These are phyloP conservation scores for Suhomyces coccinellae DNA, from an alignment of 1,139 yeast genomes.

Conservation along the genomic window DNA sequence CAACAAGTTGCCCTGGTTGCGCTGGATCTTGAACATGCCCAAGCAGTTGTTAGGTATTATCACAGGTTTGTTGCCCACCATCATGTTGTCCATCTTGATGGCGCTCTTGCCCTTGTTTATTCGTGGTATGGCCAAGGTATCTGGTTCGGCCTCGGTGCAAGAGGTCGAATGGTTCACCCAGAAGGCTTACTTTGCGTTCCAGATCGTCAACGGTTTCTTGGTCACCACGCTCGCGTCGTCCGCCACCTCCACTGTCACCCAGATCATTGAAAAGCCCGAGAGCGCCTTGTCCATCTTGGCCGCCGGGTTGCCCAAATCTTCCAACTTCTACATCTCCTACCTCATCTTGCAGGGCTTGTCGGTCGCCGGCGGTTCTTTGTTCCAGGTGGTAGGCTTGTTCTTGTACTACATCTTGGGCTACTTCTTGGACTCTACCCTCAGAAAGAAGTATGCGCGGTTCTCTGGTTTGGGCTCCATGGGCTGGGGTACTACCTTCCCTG, in stretches of 20 bases:
- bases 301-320: conserved; percentile 77
- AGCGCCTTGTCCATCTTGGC: conserved; percentile 71
- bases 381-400: conserved; percentile 74
- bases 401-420: conserved; percentile 69
- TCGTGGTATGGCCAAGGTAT: conserved; percentile 60
- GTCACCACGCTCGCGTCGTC: conserved; percentile 72
- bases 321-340: conserved; percentile 79
- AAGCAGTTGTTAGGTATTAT: conserved; percentile 67
- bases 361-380: conserved; percentile 73
- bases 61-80: conserved; percentile 84
- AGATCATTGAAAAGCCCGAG: conserved; percentile 63
- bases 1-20: conserved; percentile 64
- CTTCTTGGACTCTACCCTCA: conserved; percentile 74
- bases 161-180: conserved; percentile 73
- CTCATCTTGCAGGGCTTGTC: conserved; percentile 80
- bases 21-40: conserved; percentile 73
- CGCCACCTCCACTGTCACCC: conserved; percentile 71
- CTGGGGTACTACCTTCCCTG: conserved; percentile 92
- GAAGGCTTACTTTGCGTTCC: conserved; percentile 68
- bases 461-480: conserved; percentile 59
- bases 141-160: conserved; percentile 67
- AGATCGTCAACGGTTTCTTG: conserved; percentile 68
- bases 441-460: conserved; percentile 82
- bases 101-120: conserved; percentile 72
- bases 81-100: conserved; percentile 82